A percentile compares a stretch with the other conserved stretches of the same genome.
phyloP scores from a whole-genome alignment of 257 asterid species.

The Datura wrightii region DNA sequence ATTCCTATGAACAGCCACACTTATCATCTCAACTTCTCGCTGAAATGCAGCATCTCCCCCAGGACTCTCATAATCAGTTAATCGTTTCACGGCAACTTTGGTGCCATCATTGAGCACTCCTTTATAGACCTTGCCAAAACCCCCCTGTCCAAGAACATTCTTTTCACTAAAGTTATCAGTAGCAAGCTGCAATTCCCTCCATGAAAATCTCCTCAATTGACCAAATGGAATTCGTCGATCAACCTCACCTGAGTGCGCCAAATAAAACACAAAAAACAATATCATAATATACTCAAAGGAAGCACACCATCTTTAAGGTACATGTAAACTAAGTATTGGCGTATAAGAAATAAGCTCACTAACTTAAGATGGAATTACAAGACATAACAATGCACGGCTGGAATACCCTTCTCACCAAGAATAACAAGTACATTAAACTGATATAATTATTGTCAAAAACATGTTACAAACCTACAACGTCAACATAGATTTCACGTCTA shows the following conservation, averaged over 20 bases:
- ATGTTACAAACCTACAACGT: conserved; percentile 76
- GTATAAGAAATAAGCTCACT: background rate
- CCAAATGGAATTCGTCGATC: conserved; percentile 92
- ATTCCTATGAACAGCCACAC: conserved; percentile 94
- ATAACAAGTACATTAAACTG: background rate
- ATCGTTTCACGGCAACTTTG: conserved; percentile 89
- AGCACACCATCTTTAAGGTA: conserved; percentile 6
- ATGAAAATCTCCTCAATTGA: conserved; percentile 83
- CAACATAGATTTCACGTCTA: conserved; percentile 80
- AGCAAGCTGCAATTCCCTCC: conserved; percentile 94
- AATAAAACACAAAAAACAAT: background rate
- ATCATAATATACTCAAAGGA: conserved; percentile 21
- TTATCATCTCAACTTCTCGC: conserved; percentile 98
- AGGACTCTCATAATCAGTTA: conserved; percentile 86
- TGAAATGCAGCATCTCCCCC: conserved; percentile 96
- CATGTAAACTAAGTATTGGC: background rate
- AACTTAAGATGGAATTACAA: conserved; percentile 23
- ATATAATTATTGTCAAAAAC: conserved; percentile 16
- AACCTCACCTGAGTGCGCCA: conserved; percentile 68
- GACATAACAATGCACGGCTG: background rate
- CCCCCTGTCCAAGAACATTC: conserved; percentile 92
- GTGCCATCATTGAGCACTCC: conserved; percentile 77
- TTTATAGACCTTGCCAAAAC: conserved; percentile 92
- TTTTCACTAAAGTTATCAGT: conserved; percentile 86
- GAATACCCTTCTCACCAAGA: background rate